Evolutionary conservation across 192 early-diverging fungal genomes (phyloP), one percentile per base, ranked within the genome.

Genomic region (Rhizoclosmatium sp.): DNA sequence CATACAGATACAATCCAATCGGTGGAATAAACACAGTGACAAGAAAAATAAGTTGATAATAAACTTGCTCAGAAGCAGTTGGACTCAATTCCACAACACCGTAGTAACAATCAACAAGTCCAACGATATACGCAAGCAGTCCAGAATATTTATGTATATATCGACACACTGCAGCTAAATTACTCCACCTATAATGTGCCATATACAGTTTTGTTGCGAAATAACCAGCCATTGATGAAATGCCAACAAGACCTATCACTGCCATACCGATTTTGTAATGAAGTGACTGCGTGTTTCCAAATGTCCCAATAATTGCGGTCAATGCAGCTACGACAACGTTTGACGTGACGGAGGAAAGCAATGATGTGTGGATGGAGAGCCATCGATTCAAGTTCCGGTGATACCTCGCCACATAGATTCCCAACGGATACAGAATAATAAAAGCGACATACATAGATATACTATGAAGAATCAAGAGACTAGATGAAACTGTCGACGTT

Each of bases 351-450:
- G 77, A 64, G 5, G 80, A 54, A 65, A 85, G 79, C 0, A 85
- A 65, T 9, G 71, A 59, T 31, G 65, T 64, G 71, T 85, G 83
- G 10, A 82, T 61, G 1, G 58, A 42, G 2, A 85, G 56, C 83
- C 83, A 85, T 10, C 48, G 64, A 10, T 45, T 60, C 62, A 80
- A 14, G 47, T 73, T 66, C 14, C 47, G 46, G 48, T 80, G 48
- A 65, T 84, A 84, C 19, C 83, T 10, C 1, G 83, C 83, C 21
- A 85, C 72, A 65, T 74, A 79, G 0, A 85, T 85, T 64, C 81
- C 83, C 10, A 84, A 44, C 3, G 83, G 83, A 69, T 77, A 82
- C 44, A 82, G 47, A 61, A 79, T 71, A n/a, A 74, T 78, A 56
- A 85, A 82, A 2, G 81, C 77, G 46, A 79, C 47, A 49, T 62